phyloP scores from a whole-genome alignment of 2,329 filamentous ascomycete species.

The Raffaelea arxii region DNA sequence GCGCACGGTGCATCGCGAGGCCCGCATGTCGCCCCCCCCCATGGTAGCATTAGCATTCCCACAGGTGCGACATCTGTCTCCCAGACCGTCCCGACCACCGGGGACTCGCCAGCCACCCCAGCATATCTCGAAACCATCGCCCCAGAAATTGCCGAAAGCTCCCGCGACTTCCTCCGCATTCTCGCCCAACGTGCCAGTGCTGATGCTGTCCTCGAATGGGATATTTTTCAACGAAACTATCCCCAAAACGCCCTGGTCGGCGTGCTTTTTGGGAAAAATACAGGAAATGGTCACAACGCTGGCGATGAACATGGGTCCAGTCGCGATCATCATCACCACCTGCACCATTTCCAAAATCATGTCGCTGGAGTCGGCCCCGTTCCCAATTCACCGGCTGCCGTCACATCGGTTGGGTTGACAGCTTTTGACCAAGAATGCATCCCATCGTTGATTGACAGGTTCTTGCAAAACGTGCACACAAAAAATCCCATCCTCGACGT shows the following conservation, averaged over 20 bases:
- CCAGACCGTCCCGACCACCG: not conserved
- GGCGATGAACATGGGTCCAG: no score
- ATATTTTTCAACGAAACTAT: not conserved
- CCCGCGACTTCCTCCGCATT: not conserved
- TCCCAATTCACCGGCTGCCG: not conserved
- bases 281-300: no score
- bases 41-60: not conserved
- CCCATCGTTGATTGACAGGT: not conserved
- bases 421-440: not conserved
- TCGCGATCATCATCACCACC: no score
- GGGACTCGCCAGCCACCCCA: not conserved
- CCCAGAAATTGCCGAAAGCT: not conserved
- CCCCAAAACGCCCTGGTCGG: not conserved
- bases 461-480: conserved; percentile 4
- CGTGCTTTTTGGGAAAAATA: not conserved
- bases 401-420: not conserved
- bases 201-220: not conserved
- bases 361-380: no score
- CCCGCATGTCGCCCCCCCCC: not conserved
- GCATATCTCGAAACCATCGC: not conserved
- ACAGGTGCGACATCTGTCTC: not conserved
- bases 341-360: no score
- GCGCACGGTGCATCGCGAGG: not conserved
- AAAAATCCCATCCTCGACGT: conserved; percentile 6
- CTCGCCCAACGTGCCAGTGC: not conserved